Conservation (phyloP, 345 rosid genomes). For the Microthlaspi erraticum region DNA sequence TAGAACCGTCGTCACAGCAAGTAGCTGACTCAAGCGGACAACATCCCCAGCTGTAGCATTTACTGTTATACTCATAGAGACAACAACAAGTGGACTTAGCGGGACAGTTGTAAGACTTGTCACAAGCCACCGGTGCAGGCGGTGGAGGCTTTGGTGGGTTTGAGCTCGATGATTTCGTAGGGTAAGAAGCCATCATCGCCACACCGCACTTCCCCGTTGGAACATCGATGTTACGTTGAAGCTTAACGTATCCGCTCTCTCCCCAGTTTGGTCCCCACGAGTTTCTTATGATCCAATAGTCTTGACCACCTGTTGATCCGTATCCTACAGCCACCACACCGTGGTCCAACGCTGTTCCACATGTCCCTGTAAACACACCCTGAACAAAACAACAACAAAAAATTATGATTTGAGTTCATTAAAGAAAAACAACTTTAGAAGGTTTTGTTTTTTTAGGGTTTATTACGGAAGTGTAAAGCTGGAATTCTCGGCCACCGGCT, state of each 20-base stretch:
- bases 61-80: constrained; percentile 50
- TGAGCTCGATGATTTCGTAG: constrained; percentile 46
- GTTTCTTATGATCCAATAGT: constrained; percentile 46
- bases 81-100: constrained; percentile 78
- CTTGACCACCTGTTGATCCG: constrained; percentile 40
- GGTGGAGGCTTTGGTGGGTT: constrained; percentile 87
- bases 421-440: not conserved
- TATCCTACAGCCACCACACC: constrained; percentile 46
- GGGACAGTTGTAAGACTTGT: constrained; percentile 65
- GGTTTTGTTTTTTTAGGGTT: not conserved
- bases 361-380: constrained; percentile 47
- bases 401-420: not conserved
- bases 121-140: constrained; percentile 65
- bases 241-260: constrained; percentile 43
- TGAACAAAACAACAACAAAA: constrained; percentile 1
- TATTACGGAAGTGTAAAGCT: constrained; percentile 35
- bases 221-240: constrained; percentile 37
- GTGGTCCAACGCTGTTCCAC: constrained; percentile 46
- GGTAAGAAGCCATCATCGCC: constrained; percentile 47
- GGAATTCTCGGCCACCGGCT: constrained; percentile 44
- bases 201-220: constrained; percentile 43
- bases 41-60: constrained; percentile 93
- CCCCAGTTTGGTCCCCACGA: constrained; percentile 50
- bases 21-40: constrained; percentile 83
- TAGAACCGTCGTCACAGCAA: constrained; percentile 74